Evolutionary conservation across 2,329 filamentous ascomycete species (phyloP), one percentile per base, ranked within the genome.

Genomic region (Diaporthe nobilis): DNA sequence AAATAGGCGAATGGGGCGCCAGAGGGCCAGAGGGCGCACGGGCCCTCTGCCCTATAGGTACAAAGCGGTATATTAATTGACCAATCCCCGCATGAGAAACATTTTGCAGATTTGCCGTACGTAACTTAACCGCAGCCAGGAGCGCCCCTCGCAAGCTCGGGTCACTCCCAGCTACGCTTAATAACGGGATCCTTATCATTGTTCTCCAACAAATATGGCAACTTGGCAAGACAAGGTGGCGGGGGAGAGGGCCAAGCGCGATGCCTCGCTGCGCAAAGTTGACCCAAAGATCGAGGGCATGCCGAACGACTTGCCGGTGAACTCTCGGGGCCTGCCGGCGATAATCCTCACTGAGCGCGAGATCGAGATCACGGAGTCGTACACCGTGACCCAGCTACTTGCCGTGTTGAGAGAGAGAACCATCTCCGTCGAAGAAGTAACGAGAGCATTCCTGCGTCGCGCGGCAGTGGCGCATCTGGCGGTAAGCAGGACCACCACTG

Each of bases 251-350:
- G 53, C 28, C 15, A 57, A 57, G 53, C 53, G 53, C 53, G 25
- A 31, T 57, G 28, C 53, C 53, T 57, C 53, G 15, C 53, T 57
- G 15, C 53, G 13, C 53, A 57, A 57, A 57, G 53, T 57, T 12
- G 53, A 57, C 53, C 53, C 53, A 20, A 57, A 57, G 53, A 57
- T 57, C 53, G 53, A 57, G 53, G 53, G 53, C 53, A 57, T 57
- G 53, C 53, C 53, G 53, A 1, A 34, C 31, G 53, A 57, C 25
- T 34, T 57, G 15, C 53, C 53, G 28, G 25, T 57, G 53, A 57
- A 57, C 31, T 57, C 53, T 34, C 53, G 53, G 53, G 53, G 15
- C 4, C 53, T 57, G 28, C 53, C 53, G 53, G 53, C 25, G 15
- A 15, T 57, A 10, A 34, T 57, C 15, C 53, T 57, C 53, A 57